Evolutionary conservation across 768 basidiomycete genomes (phyloP).

Genomic region (Leccinum obscurum): DNA sequence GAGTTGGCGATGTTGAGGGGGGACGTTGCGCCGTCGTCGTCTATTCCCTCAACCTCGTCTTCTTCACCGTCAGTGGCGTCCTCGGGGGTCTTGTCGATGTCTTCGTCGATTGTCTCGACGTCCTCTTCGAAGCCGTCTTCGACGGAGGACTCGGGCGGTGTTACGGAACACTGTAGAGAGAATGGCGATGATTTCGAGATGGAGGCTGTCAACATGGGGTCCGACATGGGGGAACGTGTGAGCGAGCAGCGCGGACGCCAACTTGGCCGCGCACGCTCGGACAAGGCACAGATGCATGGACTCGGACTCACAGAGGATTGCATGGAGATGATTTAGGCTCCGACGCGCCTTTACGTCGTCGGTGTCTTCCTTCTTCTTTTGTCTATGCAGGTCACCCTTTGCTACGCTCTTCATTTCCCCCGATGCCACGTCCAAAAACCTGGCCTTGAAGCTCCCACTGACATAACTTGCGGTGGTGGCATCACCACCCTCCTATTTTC

Average conservation of each 20-base stretch:
- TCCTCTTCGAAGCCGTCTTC: slow-evolving; percentile 15
- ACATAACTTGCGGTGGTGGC: slow-evolving; percentile 9
- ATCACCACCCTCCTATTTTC: neutral
- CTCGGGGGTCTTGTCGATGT: slow-evolving; percentile 20
- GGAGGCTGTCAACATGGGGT: slow-evolving; percentile 9
- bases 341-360: neutral
- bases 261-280: slow-evolving; percentile 15
- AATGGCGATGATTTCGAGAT: slow-evolving; percentile 20
- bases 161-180: slow-evolving; percentile 1
- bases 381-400: neutral
- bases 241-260: slow-evolving; percentile 22
- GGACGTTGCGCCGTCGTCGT: slow-evolving; percentile 12
- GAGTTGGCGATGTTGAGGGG: slow-evolving; percentile 29
- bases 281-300: slow-evolving; percentile 14
- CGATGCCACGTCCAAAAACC: neutral
- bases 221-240: slow-evolving; percentile 1
- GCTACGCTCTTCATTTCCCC: neutral
- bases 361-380: neutral
- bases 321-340: slow-evolving; percentile 22
- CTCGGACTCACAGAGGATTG: slow-evolving; percentile 10
- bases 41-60: slow-evolving; percentile 16
- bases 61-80: slow-evolving; percentile 21
- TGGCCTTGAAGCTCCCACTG: neutral
- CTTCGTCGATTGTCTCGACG: slow-evolving; percentile 10
- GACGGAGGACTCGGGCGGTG: neutral